phyloP scores from a whole-genome alignment of 129 eudicot genomes.

The Flaveria ramosissima region DNA sequence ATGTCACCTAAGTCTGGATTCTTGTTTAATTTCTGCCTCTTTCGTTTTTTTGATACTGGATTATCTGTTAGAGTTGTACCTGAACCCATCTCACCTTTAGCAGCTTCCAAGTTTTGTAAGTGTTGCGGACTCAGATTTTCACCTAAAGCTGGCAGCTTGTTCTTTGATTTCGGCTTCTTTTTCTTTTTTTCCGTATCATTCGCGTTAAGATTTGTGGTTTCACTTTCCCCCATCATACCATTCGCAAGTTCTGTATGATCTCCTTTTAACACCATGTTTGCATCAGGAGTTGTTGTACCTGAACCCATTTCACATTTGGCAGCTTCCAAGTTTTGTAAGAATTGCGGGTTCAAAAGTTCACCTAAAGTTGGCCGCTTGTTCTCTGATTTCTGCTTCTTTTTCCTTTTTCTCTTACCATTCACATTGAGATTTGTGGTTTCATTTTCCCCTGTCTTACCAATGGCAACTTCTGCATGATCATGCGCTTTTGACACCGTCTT shows the following conservation, averaged over 20 bases:
- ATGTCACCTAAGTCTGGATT: constrained; percentile 15
- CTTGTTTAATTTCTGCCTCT: constrained; percentile 17
- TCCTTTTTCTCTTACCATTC: constrained; percentile 4
- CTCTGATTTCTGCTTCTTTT: constrained; percentile 11
- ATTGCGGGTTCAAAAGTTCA: constrained; percentile 17
- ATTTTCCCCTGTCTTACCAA: neutral
- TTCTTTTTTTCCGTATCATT: constrained; percentile 5
- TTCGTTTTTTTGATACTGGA: constrained; percentile 12
- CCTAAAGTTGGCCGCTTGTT: neutral
- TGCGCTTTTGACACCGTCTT: neutral
- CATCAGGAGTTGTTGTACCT: constrained; percentile 17
- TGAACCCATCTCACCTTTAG: constrained; percentile 13
- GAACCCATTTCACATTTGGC: constrained; percentile 9
- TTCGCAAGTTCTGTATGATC: neutral
- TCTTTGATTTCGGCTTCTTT: constrained; percentile 6
- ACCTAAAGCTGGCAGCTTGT: neutral
- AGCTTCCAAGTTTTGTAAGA: neutral
- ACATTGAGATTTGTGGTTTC: constrained; percentile 15
- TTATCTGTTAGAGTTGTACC: constrained; percentile 20
- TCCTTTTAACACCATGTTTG: neutral
- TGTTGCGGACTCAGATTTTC: neutral
- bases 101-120: constrained; percentile 8
- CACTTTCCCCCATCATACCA: neutral
- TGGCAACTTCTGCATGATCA: neutral
- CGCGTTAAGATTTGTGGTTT: constrained; percentile 10